Base-by-base conservation (phyloP, 192 early-diverging fungal species). In the Coemansia sp. region DNA sequence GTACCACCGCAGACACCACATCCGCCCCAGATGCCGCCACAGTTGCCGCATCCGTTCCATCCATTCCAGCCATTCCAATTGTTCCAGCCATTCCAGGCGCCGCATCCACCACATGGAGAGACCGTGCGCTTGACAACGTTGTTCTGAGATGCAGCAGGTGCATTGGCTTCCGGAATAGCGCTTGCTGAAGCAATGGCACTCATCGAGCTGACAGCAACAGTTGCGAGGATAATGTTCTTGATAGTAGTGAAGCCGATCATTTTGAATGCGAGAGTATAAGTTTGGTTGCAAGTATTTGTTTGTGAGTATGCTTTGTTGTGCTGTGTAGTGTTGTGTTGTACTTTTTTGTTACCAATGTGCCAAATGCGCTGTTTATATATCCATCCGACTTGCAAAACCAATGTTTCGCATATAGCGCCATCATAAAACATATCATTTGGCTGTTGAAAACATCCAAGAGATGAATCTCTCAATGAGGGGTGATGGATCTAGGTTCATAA, bases 211-310 rank as follows among this genome's bases (percentile, higher is more conserved):
- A 22, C 46, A 24, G 46, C 46, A 48, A 25, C 46, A 21, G 25
- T 21, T 2, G 23, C 46, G 9, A 48, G 7, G 0, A 43, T 4
- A 11, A 43, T 43, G 10, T 9, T 18, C 15, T 43, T 18, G 42
- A 43, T 43, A 43, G 42, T 43, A 4, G 42, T 11, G 15, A 43
- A 43, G 42, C 42, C 13, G 42, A 43, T 43, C 42, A 43, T 43
- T 43, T 11, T 43, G 13, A n/a, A 17, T 9, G 24, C 27, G 8
- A 5, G 27, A 30, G 27, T 30, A 30, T 30, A 48, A 24, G 4
- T 10, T n/a, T 2, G 2, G 2, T 30, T 30, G 2, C 7, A 9
- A 18, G 3, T 43, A 3, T 10, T 48, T 21, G 1, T 2, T 24
- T 24, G 21, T n/a, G 9, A 22, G 5, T 24, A 23, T 2, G 2